Conservation (phyloP, 2,329 filamentous ascomycete species). For the Trichoderma semiorbis region DNA sequence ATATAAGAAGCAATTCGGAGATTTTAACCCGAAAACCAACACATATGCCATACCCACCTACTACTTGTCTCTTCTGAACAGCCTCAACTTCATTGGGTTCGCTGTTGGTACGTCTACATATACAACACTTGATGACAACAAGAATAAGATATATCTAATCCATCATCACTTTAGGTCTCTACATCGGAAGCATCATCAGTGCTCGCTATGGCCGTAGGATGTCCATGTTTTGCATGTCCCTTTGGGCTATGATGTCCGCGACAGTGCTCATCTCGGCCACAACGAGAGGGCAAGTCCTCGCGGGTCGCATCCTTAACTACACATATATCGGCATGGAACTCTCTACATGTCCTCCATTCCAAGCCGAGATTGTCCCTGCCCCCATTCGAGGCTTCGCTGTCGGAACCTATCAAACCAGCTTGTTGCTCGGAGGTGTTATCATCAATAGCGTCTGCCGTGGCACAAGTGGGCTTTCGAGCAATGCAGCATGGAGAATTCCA, state of each 20-base stretch:
- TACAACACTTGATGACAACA: neutral
- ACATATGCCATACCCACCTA: constrained; percentile 8
- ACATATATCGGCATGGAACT: constrained; percentile 11
- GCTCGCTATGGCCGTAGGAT: constrained; percentile 6
- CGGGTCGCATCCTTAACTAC: constrained; percentile 7
- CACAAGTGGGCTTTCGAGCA: neutral
- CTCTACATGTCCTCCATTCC: constrained; percentile 5
- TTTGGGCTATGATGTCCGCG: constrained; percentile 10
- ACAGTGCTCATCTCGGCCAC: constrained; percentile 11
- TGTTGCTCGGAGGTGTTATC: neutral
- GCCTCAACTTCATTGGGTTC: constrained; percentile 7
- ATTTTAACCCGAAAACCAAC: neutral
- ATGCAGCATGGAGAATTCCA: constrained; percentile 7
- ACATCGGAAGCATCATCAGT: neutral
- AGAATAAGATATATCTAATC: neutral
- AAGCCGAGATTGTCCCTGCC: constrained; percentile 5
- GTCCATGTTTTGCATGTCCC: constrained; percentile 13
- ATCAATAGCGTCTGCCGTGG: constrained; percentile 10
- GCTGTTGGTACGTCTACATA: neutral
- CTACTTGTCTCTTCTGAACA: constrained; percentile 5
- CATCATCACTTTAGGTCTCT: neutral
- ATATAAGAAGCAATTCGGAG: constrained; percentile 12
- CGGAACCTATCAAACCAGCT: constrained; percentile 3
- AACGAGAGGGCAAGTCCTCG: constrained; percentile 5
- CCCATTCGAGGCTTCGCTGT: constrained; percentile 7